Conservation (phyloP, 768 basidiomycete species). For the Hirschioporus abietinus region DNA sequence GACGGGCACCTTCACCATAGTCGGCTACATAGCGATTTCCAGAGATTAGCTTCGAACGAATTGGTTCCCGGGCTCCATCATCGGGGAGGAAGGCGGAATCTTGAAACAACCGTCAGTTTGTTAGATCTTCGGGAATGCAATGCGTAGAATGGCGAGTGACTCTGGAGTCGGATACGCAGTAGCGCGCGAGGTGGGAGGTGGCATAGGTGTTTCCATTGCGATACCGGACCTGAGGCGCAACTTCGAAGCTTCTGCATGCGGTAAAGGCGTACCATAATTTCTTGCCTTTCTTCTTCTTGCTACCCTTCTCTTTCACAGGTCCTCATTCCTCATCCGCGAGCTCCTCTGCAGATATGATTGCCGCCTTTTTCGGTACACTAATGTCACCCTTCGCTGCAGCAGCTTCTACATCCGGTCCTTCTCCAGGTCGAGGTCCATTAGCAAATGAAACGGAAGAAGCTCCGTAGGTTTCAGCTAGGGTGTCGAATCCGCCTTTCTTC, state of each 20-base stretch:
- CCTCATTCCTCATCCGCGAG: constrained; percentile 73
- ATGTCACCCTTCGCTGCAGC: constrained; percentile 21
- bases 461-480: constrained; percentile 15
- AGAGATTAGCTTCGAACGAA: background rate
- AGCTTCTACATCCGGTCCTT: constrained; percentile 23
- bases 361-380: constrained; percentile 30
- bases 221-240: background rate
- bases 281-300: constrained; percentile 43
- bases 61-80: background rate
- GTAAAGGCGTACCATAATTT: constrained; percentile 23
- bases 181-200: background rate
- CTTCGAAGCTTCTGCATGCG: background rate
- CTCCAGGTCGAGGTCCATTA: constrained; percentile 15
- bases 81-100: background rate
- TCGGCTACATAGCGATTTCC: background rate
- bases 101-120: background rate
- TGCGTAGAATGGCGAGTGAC: background rate
- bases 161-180: background rate
- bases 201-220: background rate
- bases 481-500: constrained; percentile 29
- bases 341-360: constrained; percentile 63
- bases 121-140: background rate
- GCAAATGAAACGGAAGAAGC: constrained; percentile 17
- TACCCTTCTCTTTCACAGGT: constrained; percentile 40
- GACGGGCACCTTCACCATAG: background rate